phyloP scores from a whole-genome alignment of 805 yeast genomes.

The Saccharomycopsis capsularis region DNA sequence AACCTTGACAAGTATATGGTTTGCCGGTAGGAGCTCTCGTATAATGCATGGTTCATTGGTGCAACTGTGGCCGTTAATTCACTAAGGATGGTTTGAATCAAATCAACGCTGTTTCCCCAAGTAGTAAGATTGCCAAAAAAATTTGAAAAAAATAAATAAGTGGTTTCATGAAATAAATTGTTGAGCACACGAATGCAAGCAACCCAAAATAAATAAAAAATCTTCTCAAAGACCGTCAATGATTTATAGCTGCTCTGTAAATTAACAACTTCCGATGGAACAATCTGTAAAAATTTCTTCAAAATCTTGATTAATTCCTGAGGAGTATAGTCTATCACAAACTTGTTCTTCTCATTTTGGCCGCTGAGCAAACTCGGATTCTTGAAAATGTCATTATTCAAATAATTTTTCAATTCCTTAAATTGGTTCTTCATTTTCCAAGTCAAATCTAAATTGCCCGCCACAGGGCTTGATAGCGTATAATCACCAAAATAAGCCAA shows the following conservation, averaged over 20 bases:
- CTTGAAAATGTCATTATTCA: not conserved
- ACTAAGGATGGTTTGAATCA: not conserved
- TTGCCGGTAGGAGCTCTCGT: not conserved
- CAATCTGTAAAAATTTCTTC: not conserved
- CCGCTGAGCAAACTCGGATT: not conserved
- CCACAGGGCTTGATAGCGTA: not conserved
- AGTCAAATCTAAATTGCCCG: not conserved
- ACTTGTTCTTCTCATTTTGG: not conserved
- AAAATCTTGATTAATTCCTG: not conserved
- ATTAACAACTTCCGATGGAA: not conserved
- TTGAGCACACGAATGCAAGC: conserved; percentile 1
- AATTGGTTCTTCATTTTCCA: not conserved
- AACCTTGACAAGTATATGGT: conserved; percentile 10
- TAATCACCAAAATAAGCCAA: not conserved
- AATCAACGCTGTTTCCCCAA: not conserved
- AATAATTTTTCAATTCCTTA: not conserved
- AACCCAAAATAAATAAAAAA: conserved; percentile 2
- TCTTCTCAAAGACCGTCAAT: not conserved
- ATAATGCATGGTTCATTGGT: not conserved
- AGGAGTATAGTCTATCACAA: not conserved
- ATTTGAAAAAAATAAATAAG: conserved; percentile 1
- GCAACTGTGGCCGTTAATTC: not conserved
- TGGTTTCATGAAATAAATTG: conserved; percentile 1
- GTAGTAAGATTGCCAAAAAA: conserved; percentile 1
- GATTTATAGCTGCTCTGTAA: not conserved